phyloP scores from a whole-genome alignment of 1,284 basidiomycete species.

The Bondarzewia mesenterica region DNA sequence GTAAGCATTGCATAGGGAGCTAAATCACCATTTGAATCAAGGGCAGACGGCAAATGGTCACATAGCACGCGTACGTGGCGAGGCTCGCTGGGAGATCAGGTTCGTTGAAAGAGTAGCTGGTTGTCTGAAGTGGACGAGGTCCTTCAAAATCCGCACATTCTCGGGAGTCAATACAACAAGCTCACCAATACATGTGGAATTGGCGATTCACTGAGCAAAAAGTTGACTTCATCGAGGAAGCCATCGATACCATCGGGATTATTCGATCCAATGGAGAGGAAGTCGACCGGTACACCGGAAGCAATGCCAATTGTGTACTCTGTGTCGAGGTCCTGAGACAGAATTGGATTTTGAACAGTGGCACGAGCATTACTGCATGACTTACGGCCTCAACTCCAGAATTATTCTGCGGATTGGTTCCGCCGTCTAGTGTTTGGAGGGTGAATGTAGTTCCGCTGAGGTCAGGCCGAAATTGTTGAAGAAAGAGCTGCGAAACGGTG shows the following conservation, averaged over 20 bases:
- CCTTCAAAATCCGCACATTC: not conserved
- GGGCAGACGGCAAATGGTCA: not conserved
- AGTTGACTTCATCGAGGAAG: slow-evolving; percentile 27
- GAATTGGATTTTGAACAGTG: not conserved
- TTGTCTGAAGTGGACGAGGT: slow-evolving; percentile 26
- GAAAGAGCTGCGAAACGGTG: slow-evolving; percentile 12
- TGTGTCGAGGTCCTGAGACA: slow-evolving; percentile 5
- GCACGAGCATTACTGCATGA: no score
- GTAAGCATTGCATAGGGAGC: slow-evolving; percentile 8
- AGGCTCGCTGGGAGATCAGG: slow-evolving; percentile 13
- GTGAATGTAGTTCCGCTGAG: slow-evolving; percentile 16
- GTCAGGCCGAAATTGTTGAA: slow-evolving; percentile 15
- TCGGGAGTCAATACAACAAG: not conserved
- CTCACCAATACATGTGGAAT: slow-evolving; percentile 37
- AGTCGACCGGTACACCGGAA: slow-evolving; percentile 2
- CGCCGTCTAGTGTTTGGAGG: slow-evolving; percentile 19
- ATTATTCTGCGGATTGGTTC: slow-evolving; percentile 16
- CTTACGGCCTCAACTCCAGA: slow-evolving; percentile 8
- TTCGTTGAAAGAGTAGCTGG: slow-evolving; percentile 24
- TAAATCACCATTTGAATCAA: not conserved
- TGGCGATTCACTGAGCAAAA: slow-evolving; percentile 27
- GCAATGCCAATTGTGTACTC: slow-evolving; percentile 9
- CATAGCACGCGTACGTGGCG: slow-evolving; percentile 1
- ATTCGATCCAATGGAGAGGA: slow-evolving; percentile 5
- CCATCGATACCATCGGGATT: slow-evolving; percentile 14